A percentile compares a stretch with the other conserved stretches of the same genome.
Evolutionary conservation across 2,329 filamentous ascomycete species (phyloP).

Genomic region (Arthrobotrys pseudoclavata): DNA sequence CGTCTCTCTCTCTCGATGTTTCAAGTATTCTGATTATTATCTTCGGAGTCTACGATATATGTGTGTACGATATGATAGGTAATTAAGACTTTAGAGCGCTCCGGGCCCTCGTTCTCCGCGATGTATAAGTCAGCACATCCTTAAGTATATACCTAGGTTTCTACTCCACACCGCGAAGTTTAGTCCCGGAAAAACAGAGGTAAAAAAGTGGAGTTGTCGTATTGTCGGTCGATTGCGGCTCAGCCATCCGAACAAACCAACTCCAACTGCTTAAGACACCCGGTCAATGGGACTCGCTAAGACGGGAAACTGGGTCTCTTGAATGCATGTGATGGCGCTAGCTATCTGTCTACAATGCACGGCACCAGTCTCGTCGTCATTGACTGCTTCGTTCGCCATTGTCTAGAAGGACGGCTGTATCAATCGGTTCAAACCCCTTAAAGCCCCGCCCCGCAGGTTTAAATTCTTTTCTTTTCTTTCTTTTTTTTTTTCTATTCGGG

Average conservation of each 20-base stretch:
- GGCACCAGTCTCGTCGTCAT: conserved; percentile 11
- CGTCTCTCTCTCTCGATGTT: too few species aligned
- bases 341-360: too few species aligned
- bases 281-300: conserved; percentile 34
- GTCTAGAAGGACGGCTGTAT: background rate
- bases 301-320: conserved; percentile 31
- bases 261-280: conserved; percentile 2
- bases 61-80: background rate
- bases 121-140: background rate
- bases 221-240: conserved; percentile 43
- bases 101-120: background rate
- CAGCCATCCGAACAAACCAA: conserved; percentile 38
- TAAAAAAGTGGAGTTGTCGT: conserved; percentile 5
- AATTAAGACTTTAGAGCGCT: conserved; percentile 1
- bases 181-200: background rate
- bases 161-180: background rate
- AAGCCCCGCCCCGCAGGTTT: conserved; percentile 23
- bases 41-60: background rate
- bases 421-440: background rate
- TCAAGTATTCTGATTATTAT: too few species aligned
- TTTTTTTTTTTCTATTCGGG: conserved; percentile 2
- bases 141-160: background rate
- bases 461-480: background rate
- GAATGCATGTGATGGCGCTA: conserved; percentile 24
- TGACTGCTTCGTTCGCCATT: background rate